Percentiles rank a stretch among this genome's conserved stretches.
phyloP scores from a whole-genome alignment of 2,329 filamentous ascomycete genomes.

The Calonectria fujianensis region DNA sequence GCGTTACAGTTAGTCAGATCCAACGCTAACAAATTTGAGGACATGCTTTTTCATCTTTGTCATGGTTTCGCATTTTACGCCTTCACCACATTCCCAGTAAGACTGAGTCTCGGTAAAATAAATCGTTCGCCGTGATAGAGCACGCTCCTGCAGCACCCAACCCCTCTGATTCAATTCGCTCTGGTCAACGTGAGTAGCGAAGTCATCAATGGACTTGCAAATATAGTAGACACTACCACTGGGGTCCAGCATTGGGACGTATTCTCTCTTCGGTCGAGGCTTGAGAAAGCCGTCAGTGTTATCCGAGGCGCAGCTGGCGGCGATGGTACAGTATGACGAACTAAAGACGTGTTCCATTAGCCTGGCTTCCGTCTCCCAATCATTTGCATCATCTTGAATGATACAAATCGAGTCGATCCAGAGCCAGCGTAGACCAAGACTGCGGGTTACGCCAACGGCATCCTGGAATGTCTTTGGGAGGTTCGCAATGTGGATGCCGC shows the following conservation, averaged over 20 bases:
- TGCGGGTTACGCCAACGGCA: constrained; percentile 29
- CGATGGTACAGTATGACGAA: constrained; percentile 38
- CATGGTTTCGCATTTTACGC: constrained; percentile 60
- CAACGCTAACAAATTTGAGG: too few species aligned
- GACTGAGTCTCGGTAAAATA: constrained; percentile 60
- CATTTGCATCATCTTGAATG: constrained; percentile 40
- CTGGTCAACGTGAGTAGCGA: constrained; percentile 56
- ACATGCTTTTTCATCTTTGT: constrained; percentile 55
- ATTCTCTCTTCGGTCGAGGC: constrained; percentile 4
- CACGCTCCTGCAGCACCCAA: constrained; percentile 65
- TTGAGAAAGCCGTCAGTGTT: constrained; percentile 47
- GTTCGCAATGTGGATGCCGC: not conserved
- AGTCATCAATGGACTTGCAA: constrained; percentile 59
- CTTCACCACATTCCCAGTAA: constrained; percentile 63
- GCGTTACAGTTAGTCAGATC: not conserved
- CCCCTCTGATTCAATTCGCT: constrained; percentile 58
- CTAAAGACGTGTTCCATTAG: constrained; percentile 46
- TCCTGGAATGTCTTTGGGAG: constrained; percentile 45
- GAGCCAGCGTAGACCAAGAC: constrained; percentile 35
- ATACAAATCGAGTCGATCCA: constrained; percentile 49
- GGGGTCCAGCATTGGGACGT: constrained; percentile 21
- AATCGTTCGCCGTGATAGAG: constrained; percentile 60
- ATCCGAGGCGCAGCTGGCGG: constrained; percentile 29
- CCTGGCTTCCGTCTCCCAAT: constrained; percentile 40
- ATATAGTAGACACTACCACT: constrained; percentile 47